Base-by-base conservation (phyloP, 768 basidiomycete species). In the Cubamyces lactineus region DNA sequence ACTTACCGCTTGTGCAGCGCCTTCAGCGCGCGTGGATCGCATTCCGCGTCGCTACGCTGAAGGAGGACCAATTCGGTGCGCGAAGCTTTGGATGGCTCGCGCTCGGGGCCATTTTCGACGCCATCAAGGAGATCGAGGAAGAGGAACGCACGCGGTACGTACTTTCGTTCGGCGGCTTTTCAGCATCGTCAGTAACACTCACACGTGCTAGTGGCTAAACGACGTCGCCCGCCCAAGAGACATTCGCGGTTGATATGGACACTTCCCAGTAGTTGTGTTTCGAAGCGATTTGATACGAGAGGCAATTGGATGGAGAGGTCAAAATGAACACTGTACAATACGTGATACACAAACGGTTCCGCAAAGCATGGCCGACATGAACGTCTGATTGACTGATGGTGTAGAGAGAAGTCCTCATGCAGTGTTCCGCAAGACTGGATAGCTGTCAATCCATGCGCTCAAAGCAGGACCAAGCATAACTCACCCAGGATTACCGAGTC, bases 401-500 rank as follows among this genome's bases (percentile, higher is more conserved):
- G n/a, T 21, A 21, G 38, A n/a, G 21, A 16, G 7, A 30, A n/a
- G 23, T 48, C 34, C 50, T 61, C 50, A 73, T 26, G 72, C 72
- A 42, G 72, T 73, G 61, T 73, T 73, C 67, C 91, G 89, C 63
- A 92, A 79, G 70, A 92, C 91, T 92, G 46, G 43, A 51, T 30
- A 79, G 65, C 30, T 72, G 48, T 24, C 16, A 66, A 7, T 76
- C 70, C 56, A 70, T 67, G 50, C 70, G 52, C 12, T 67, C 62
- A 68, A 63, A 30, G 15, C 15, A 47, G 12, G 21, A 7, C 38
- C n/a, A 43, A 30, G 13, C 53, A 52, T 28, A 83, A 34, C 91
- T 82, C 69, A 98, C 96, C 91, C 55, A 98, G 83, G 67, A 99
- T 97, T 15, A 99, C 97, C 24, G 96, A 98, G 76, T 98, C 96